Conservation (phyloP, 176 grass and related monocot genomes). For the Musa itinerans region DNA sequence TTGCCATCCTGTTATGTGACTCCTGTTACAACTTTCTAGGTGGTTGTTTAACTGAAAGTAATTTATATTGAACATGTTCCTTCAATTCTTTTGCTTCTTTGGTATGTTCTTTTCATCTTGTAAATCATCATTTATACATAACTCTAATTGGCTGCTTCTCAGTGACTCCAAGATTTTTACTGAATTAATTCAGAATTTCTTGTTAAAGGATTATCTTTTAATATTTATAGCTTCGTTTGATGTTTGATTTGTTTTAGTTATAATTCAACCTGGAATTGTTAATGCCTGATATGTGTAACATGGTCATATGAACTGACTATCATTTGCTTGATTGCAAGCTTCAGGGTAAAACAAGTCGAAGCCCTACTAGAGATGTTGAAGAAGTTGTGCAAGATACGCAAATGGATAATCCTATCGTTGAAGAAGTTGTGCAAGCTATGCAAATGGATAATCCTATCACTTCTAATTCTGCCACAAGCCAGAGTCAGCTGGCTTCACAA, state of each 20-base stretch:
- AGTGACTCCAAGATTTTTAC: too few relatives aligned
- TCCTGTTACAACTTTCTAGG: background rate
- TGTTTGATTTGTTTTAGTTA: too few relatives aligned
- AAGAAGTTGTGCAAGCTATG: constrained; percentile 19
- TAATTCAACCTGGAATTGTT: too few relatives aligned
- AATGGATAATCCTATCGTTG: constrained; percentile 40
- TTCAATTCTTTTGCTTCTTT: background rate
- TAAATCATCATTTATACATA: too few relatives aligned
- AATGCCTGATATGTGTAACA: too few relatives aligned
- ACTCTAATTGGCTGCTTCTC: too few relatives aligned
- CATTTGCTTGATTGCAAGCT: background rate
- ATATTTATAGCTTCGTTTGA: background rate
- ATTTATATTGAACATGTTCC: background rate
- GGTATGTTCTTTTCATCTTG: too few relatives aligned
- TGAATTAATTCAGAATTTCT: too few relatives aligned
- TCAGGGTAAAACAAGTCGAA: constrained; percentile 84
- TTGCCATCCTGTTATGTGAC: too few relatives aligned
- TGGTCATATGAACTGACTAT: background rate
- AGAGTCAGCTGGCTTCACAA: constrained; percentile 77
- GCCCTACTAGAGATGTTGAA: constrained; percentile 63
- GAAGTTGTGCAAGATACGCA: constrained; percentile 37
- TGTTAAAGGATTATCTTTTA: too few relatives aligned
- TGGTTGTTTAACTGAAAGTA: background rate
- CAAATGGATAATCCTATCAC: constrained; percentile 52
- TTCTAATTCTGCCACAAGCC: constrained; percentile 80